Evolutionary conservation across 2,329 filamentous ascomycete genomes (phyloP), one percentile per base, ranked within the genome.

Genomic region (Cadophora sp.): DNA sequence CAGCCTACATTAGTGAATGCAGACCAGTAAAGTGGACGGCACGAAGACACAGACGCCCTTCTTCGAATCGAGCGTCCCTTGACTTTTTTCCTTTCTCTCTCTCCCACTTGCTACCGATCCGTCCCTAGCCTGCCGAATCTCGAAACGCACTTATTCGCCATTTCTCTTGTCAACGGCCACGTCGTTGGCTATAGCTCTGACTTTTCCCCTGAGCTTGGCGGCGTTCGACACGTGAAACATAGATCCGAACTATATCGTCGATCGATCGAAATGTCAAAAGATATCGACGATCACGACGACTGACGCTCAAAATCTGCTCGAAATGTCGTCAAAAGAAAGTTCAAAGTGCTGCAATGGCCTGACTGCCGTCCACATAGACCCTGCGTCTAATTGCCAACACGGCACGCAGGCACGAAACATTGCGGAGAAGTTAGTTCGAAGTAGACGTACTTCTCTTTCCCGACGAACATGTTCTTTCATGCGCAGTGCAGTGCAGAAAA

Each of bases 121-220:
- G 27, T 19, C 22, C 61, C 29, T 29, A 51, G 51, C 31, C 22
- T 48, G 31, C 51, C 50, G 40, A 14, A 58, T 27, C 40, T 48
- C 31, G 62, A 64, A 58, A 56, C 62, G 22, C 50, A 29, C 43
- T 53, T 34, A 43, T 4, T n/a, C 31, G 14, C 51, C 27, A 55
- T 6, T 29, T 27, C 4, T 53, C 12, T 53, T 29, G 24, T 27
- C 24, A 53, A 53, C 24, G 26, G 27, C 24, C 24, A 27, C 24
- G 5, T 43, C 40, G 11, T 43, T 14, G 40, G 40, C 37, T 3
- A 5, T 11, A 12, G 37, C 40, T 16, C 14, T 43, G 40, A 43
- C 1, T 43, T 43, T 19, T 43, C 19, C 12, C n/a, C 16, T n/a
- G 31, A 55, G 51, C 51, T 31, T 31, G n/a, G 26, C 43, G n/a